Evolutionary conservation across 306 rosid species (phyloP).

Genomic region (Elaeagnus macrophylla): DNA sequence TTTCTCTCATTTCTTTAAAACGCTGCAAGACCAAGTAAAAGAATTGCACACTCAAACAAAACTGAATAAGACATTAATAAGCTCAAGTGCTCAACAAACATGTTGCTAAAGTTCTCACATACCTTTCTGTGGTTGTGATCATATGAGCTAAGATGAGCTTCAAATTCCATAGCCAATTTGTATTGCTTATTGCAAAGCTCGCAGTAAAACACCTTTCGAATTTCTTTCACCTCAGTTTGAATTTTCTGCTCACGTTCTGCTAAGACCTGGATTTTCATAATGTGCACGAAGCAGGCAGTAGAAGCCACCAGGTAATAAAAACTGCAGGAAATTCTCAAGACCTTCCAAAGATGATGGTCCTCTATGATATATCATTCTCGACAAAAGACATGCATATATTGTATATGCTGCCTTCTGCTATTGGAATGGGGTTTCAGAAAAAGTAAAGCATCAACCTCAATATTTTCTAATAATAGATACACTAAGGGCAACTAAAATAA

Average conservation of each 20-base stretch:
- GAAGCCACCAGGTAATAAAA: slow-evolving; percentile 99
- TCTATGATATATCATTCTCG: slow-evolving; percentile 80
- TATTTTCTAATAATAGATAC: slow-evolving; percentile 30
- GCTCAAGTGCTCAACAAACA: slow-evolving; percentile 8
- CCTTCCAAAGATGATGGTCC: slow-evolving; percentile 94
- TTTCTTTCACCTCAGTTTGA: slow-evolving; percentile 90
- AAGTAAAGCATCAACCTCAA: slow-evolving; percentile 76
- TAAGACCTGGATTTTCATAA: slow-evolving; percentile 96
- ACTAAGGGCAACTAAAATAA: slow-evolving; percentile 23
- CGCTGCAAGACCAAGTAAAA: slow-evolving; percentile 44
- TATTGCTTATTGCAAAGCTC: slow-evolving; percentile 98
- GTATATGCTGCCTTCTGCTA: slow-evolving; percentile 97
- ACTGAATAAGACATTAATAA: neutral
- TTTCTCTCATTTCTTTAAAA: slow-evolving; percentile 92
- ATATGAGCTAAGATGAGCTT: slow-evolving; percentile 87
- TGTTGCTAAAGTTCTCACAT: slow-evolving; percentile 7
- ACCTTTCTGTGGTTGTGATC: slow-evolving; percentile 98
- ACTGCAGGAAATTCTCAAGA: slow-evolving; percentile 99
- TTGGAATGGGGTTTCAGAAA: slow-evolving; percentile 70
- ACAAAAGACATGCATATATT: slow-evolving; percentile 86
- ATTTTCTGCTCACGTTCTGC: slow-evolving; percentile 98
- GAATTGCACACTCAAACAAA: slow-evolving; percentile 10
- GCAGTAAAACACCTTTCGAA: slow-evolving; percentile 88
- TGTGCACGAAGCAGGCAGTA: slow-evolving; percentile 98
- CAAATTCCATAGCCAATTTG: slow-evolving; percentile 92